phyloP scores from a whole-genome alignment of 108 stramenopile species.

The Bacterosira constricta region DNA sequence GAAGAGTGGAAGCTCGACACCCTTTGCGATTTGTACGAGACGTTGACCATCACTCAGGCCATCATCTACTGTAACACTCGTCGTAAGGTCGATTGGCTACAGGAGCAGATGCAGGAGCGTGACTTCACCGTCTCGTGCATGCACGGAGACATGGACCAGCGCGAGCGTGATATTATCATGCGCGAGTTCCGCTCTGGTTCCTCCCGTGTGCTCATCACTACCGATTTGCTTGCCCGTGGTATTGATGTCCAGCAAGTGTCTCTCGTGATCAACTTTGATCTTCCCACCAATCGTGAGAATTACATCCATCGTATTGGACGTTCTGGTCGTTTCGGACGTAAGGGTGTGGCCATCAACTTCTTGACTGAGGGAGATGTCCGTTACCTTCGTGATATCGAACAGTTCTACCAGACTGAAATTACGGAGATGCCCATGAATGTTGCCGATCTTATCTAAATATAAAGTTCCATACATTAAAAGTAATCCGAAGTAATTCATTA shows the following conservation, averaged over 20 bases:
- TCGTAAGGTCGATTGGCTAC: slow-evolving; percentile 99
- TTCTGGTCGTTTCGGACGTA: slow-evolving; percentile 99
- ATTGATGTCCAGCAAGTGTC: slow-evolving; percentile 99
- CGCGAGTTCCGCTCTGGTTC: slow-evolving; percentile 99
- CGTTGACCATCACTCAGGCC: slow-evolving; percentile 99
- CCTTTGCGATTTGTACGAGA: slow-evolving; percentile 99
- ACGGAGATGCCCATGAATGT: slow-evolving; percentile 98
- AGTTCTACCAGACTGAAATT: slow-evolving; percentile 99
- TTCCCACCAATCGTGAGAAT: slow-evolving; percentile 99
- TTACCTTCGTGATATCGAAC: slow-evolving; percentile 99
- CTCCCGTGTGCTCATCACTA: slow-evolving; percentile 99
- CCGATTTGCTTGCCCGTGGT: slow-evolving; percentile 95
- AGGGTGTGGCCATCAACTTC: slow-evolving; percentile 99
- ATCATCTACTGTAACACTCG: slow-evolving; percentile 99
- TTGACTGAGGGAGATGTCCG: slow-evolving; percentile 96
- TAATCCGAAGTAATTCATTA: neutral
- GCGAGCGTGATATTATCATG: slow-evolving; percentile 99
- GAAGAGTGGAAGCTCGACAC: slow-evolving; percentile 99
- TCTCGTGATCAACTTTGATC: slow-evolving; percentile 99
- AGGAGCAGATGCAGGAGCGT: slow-evolving; percentile 94
- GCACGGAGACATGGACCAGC: slow-evolving; percentile 99
- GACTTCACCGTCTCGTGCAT: slow-evolving; percentile 99
- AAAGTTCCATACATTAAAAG: slow-evolving; percentile 4
- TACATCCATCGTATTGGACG: slow-evolving; percentile 99
- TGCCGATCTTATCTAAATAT: slow-evolving; percentile 87